Evolutionary conservation across 1,284 basidiomycete genomes (phyloP), one percentile per base, ranked within the genome.

Genomic region (Phellopilus nigrolimitatus): DNA sequence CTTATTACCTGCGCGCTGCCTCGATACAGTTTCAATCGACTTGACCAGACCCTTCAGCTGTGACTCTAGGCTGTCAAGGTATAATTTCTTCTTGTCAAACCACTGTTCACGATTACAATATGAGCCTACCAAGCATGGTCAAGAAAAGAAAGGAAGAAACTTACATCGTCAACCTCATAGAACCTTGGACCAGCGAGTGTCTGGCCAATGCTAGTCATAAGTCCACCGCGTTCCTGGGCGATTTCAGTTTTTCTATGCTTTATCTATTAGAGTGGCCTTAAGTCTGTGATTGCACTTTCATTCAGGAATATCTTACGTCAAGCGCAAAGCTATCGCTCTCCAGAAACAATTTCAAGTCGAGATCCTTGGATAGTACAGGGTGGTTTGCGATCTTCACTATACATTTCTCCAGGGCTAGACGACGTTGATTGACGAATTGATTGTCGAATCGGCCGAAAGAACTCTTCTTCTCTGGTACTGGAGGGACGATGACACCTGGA

Each of bases 381-480:
- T 97, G 95, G 55, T 88, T 84, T 6, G 86, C 88, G 39, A 89
- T 90, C 67, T 95, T 93, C 61, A 82, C 81, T 47, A 97, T 79
- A 64, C 91, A 95, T 62, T 88, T 86, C 64, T 95, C 88, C n/a
- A 98, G 74, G 0, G 84, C 91, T 19, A 80, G 62, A 17, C 94
- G 77, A 2, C 95, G 79, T 52, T 89, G 88, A 57, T 89, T 84
- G 40, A 98, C 82, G 60, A 98, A 97, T 25, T 84, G 80, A 41
- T 90, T 82, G 59, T 91, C 87, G 67, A 97, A 97, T 15, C 95
- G 79, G 4, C 88, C 91, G 60, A 97, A 91, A 0, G 91, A 73
- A 58, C 89, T 93, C 75, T 99, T 93, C 75, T 99, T 99, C 68
- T 95, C 95, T 0, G 95, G 95, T 1, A 91, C 90, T 0, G 95